Percentiles rank a stretch among this genome's conserved stretches.
Evolutionary conservation across 2,329 filamentous ascomycete species (phyloP).

Genomic region (Pseudocercospora crystallina): DNA sequence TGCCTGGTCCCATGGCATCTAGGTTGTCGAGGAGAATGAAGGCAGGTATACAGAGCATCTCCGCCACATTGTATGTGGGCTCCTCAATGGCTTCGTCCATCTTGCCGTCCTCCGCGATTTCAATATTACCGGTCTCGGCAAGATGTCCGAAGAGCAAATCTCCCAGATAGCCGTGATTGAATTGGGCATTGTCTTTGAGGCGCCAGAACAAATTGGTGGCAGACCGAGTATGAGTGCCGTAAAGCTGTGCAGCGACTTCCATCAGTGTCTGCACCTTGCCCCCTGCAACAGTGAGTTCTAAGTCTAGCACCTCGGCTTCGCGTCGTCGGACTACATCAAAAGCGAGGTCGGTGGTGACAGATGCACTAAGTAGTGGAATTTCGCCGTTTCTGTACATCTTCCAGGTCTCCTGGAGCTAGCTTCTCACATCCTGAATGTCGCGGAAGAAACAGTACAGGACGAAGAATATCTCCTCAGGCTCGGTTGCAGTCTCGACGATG

Average conservation of each 20-base stretch:
- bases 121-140: background rate
- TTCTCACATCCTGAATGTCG: conserved; percentile 5
- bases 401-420: conserved; percentile 1
- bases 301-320: conserved; percentile 1
- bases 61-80: conserved; percentile 1
- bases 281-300: background rate
- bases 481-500: background rate
- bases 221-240: background rate
- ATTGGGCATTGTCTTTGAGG: background rate
- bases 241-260: background rate
- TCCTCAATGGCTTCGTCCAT: background rate
- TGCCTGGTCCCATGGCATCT: no score
- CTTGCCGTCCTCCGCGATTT: background rate
- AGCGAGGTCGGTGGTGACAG: conserved; percentile 6
- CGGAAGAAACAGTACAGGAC: conserved; percentile 9
- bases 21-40: background rate
- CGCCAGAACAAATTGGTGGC: conserved; percentile 1
- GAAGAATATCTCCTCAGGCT: conserved; percentile 2
- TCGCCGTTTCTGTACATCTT: background rate
- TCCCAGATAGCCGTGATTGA: conserved; percentile 6
- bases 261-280: background rate
- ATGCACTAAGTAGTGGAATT: conserved; percentile 1
- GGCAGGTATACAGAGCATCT: conserved; percentile 2
- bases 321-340: conserved; percentile 6
- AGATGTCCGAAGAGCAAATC: conserved; percentile 3